phyloP scores from a whole-genome alignment of 169 alveolate genomes.

The Cytauxzoon felis region DNA sequence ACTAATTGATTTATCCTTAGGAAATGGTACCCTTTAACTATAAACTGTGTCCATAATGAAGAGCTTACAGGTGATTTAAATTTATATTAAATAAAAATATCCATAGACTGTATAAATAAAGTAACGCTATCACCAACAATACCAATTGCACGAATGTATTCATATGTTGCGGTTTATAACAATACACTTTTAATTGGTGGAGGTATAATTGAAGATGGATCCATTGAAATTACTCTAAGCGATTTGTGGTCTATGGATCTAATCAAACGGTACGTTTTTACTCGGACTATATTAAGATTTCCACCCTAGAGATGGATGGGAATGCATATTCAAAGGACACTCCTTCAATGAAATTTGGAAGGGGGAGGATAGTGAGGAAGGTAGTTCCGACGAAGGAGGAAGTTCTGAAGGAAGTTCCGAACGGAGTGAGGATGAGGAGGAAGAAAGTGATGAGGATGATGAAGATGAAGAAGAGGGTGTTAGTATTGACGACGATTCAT shows the following conservation, averaged over 20 bases:
- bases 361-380: conserved; percentile 35
- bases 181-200: conserved; percentile 54
- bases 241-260: conserved; percentile 46
- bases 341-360: conserved; percentile 29
- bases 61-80: not conserved
- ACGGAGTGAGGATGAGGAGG: not conserved
- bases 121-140: conserved; percentile 7
- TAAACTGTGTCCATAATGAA: conserved; percentile 7
- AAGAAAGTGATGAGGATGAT: conserved; percentile 1
- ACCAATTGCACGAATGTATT: conserved; percentile 50
- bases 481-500: no score
- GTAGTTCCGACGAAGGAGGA: conserved; percentile 1
- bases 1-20: conserved; percentile 38
- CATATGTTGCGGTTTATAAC: conserved; percentile 31
- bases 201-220: conserved; percentile 39
- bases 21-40: conserved; percentile 61
- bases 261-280: conserved; percentile 8
- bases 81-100: not conserved
- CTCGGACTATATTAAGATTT: not conserved
- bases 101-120: conserved; percentile 8
- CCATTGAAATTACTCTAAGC: conserved; percentile 53
- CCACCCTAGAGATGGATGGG: conserved; percentile 52
- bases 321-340: conserved; percentile 33
- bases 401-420: not conserved
- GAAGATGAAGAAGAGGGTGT: not conserved